Percentiles rank a stretch among this genome's conserved stretches.
Conservation (phyloP, 352 stramenopile species). For the Phytophthora fragariae region DNA sequence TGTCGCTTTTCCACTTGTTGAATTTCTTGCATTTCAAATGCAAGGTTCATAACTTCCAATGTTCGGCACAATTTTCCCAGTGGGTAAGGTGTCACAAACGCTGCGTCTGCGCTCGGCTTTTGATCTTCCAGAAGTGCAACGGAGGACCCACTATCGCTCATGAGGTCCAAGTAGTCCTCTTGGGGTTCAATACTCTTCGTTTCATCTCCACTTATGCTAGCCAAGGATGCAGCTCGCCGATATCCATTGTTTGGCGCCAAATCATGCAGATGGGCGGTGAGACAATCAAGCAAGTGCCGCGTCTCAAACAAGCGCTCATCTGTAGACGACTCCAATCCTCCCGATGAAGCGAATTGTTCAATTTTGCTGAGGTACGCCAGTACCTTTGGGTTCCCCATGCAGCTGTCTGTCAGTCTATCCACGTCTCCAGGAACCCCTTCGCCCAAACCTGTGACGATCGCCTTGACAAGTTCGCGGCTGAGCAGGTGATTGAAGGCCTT, state of each 20-base stretch:
- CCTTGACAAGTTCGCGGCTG: conserved; percentile 72
- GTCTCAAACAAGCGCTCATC: conserved; percentile 32
- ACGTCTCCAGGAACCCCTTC: conserved; percentile 30
- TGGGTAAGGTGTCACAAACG: conserved; percentile 36
- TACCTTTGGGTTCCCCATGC: conserved; percentile 60
- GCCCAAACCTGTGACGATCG: conserved; percentile 44
- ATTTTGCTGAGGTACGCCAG: conserved; percentile 64
- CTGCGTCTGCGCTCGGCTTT: conserved; percentile 23
- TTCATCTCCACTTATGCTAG: conserved; percentile 25
- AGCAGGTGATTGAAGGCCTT: conserved; percentile 77
- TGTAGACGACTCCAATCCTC: conserved; percentile 29
- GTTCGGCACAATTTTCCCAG: conserved; percentile 53
- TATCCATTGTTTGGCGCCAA: conserved; percentile 20
- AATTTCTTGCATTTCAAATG: conserved; percentile 61
- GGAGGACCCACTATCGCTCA: conserved; percentile 52
- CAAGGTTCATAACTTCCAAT: conserved; percentile 61
- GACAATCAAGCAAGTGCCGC: conserved; percentile 28
- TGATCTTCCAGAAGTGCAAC: conserved; percentile 45
- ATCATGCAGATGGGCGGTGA: conserved; percentile 31
- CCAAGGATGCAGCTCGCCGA: conserved; percentile 15
- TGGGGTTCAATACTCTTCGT: conserved; percentile 15
- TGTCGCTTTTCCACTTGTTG: conserved; percentile 29
- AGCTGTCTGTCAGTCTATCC: conserved; percentile 45
- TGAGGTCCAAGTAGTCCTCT: conserved; percentile 32
- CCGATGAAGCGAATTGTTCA: conserved; percentile 51